Evolutionary conservation across 75 land plant genomes (phyloP).

Genomic region (Ceratopteris richardii): DNA sequence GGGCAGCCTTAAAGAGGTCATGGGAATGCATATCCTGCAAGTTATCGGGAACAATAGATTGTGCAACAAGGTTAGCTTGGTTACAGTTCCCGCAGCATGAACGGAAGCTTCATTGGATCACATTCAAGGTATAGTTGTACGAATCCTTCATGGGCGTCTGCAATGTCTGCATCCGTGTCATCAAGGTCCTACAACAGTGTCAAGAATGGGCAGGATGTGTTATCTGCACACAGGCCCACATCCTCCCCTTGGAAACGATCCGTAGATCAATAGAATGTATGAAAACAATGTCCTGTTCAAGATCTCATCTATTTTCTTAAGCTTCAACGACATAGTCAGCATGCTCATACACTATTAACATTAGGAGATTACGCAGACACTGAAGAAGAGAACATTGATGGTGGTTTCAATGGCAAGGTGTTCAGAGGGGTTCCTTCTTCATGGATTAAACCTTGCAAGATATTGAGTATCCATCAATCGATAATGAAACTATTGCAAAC

Average conservation of each 20-base stretch:
- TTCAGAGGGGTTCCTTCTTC: slow-evolving; percentile 70
- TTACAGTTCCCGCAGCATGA: neutral
- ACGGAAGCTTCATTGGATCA: neutral
- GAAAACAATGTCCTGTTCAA: neutral
- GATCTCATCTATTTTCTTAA: neutral
- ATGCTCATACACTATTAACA: neutral
- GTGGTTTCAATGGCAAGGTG: neutral
- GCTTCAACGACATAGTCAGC: neutral
- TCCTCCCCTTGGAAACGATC: neutral
- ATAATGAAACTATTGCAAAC: too few species aligned
- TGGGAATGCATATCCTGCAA: slow-evolving; percentile 45
- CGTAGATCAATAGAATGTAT: neutral
- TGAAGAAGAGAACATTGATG: neutral
- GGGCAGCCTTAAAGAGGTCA: slow-evolving; percentile 64
- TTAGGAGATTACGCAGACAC: neutral
- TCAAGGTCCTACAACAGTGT: too few species aligned
- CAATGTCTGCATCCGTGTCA: neutral
- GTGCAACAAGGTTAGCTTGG: neutral
- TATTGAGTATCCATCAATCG: too few species aligned
- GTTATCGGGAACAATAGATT: slow-evolving; percentile 8
- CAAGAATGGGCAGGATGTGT: neutral
- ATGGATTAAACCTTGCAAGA: too few species aligned
- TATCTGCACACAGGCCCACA: slow-evolving; percentile 1
- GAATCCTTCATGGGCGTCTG: neutral
- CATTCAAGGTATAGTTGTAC: neutral